Evolutionary conservation across 176 grass and related monocot species (phyloP), one percentile per base, ranked within the genome.

Genomic region (Phoenix roebelenii): DNA sequence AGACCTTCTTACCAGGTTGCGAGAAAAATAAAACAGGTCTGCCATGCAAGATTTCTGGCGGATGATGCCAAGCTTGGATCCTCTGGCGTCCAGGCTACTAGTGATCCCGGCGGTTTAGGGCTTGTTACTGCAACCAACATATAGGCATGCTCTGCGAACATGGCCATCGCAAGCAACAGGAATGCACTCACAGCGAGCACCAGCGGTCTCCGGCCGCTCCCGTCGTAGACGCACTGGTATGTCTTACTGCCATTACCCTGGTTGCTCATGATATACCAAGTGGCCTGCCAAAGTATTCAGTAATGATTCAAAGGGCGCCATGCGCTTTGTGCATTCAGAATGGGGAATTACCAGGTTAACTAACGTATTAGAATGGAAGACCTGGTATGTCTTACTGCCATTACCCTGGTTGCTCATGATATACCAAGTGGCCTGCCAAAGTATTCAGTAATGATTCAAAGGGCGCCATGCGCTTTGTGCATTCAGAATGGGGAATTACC

Each of bases 141-240:
- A 81, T 92, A 89, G 1, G 79, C 88, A 69, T 89, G 84, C 75
- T 92, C 93, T 1, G 82, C 84, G 70, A 98, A 80, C 88, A 98
- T 85, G 59, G 93, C 93, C 59, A 92, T 70, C 7, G 88, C 84
- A 58, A 92, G 77, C 48, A 98, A 70, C 63, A 98, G n/a, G 79
- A 92, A 98, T 0, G 93, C 87, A 23, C 62, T 76, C 59, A 98
- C 48, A 17, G 93, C 57, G 70, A 83, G 92, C 15, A 73, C 81
- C 12, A 98, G 76, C 22, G 84, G 60, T 23, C 72, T 57, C 56
- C 60, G 73, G 23, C 93, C 93, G 72, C 59, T 85, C 65, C 64
- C 9, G 70, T 54, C 85, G 81, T 92, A 92, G 73, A 81, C 52
- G 79, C 88, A 98, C 23, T 88, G 75, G 55, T 64, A 30, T 16